Conservation (phyloP, 1,139 yeast species). For the Taiozyma onychis region DNA sequence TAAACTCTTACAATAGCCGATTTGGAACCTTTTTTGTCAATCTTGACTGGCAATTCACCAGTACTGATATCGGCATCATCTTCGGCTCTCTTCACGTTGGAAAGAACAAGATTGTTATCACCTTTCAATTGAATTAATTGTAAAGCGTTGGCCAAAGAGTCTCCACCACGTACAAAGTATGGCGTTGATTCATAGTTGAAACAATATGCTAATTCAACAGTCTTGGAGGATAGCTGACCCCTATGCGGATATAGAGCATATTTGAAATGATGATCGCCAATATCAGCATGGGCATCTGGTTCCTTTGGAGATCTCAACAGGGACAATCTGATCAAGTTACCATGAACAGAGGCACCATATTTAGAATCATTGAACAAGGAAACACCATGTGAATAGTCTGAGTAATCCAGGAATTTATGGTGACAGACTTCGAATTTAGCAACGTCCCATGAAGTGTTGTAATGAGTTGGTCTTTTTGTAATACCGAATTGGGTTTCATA, state of each 20-base stretch:
- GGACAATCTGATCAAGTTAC: conserved; percentile 80
- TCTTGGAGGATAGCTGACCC: conserved; percentile 56
- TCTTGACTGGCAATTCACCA: conserved; percentile 34
- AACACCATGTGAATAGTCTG: conserved; percentile 86
- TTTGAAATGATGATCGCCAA: conserved; percentile 77
- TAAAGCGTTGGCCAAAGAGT: neutral
- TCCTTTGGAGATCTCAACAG: conserved; percentile 81
- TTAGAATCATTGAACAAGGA: conserved; percentile 78
- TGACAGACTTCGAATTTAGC: conserved; percentile 96
- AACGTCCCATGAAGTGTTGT: conserved; percentile 90
- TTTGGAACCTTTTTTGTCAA: conserved; percentile 29
- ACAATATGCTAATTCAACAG: conserved; percentile 72
- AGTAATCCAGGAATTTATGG: conserved; percentile 89
- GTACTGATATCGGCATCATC: conserved; percentile 46
- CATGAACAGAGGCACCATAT: conserved; percentile 90
- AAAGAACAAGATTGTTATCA: conserved; percentile 49
- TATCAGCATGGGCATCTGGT: conserved; percentile 90
- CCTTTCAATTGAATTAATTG: conserved; percentile 1
- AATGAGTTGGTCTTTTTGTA: conserved; percentile 89
- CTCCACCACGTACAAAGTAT: neutral
- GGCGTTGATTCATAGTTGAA: conserved; percentile 49
- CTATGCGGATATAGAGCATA: conserved; percentile 82
- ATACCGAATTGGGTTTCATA: conserved; percentile 94
- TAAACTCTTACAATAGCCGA: conserved; percentile 70
- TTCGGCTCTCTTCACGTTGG: conserved; percentile 83